Evolutionary conservation across 2,329 filamentous ascomycete species (phyloP).

Genomic region (Cercospora canescens): DNA sequence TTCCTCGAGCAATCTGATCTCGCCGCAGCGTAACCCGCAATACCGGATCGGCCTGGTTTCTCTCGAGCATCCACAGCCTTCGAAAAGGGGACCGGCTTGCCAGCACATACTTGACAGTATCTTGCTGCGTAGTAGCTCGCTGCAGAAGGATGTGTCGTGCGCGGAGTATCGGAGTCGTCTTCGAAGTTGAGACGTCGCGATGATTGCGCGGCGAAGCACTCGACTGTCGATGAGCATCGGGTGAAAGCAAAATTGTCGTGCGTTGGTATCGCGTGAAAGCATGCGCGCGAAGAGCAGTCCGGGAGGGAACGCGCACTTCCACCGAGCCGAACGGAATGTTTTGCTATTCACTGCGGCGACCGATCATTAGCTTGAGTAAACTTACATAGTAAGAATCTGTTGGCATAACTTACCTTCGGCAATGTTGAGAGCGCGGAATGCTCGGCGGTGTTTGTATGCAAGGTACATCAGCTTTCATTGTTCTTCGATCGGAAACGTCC

Average conservation of each 20-base stretch:
- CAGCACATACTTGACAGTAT: neutral
- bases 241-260: neutral
- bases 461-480: neutral
- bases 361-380: neutral
- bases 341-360: neutral
- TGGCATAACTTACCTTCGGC: neutral
- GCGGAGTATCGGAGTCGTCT: neutral
- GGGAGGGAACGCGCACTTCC: neutral
- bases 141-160: neutral
- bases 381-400: neutral
- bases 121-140: neutral
- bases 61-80: conserved; percentile 8
- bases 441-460: neutral
- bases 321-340: neutral
- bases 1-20: neutral
- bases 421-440: neutral
- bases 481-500: neutral
- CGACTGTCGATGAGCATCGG: neutral
- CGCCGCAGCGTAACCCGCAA: neutral
- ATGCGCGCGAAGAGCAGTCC: neutral
- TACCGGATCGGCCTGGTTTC: neutral
- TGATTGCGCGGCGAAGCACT: neutral
- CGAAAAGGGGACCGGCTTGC: neutral
- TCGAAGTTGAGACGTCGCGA: neutral
- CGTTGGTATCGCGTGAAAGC: neutral